phyloP scores from a whole-genome alignment of 164 flowering plant genomes.

The Chimonanthus salicifolius region DNA sequence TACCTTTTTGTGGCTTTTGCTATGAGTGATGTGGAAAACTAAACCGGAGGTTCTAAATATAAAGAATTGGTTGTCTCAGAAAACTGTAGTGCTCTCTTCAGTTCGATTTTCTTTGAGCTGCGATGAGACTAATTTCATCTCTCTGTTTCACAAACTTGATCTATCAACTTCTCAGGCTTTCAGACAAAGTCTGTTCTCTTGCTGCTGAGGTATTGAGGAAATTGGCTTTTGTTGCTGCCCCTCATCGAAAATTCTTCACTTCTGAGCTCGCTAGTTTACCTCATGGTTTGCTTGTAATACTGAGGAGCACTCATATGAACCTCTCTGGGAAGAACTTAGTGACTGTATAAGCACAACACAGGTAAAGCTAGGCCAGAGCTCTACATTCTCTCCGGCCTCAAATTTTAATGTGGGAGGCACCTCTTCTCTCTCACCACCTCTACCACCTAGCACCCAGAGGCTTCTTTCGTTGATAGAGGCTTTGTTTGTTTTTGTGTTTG shows the following conservation, averaged over 20 bases:
- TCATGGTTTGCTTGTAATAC: conserved; percentile 56
- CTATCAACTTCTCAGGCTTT: conserved; percentile 42
- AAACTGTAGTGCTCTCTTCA: too few relatives aligned
- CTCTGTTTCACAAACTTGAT: conserved; percentile 7
- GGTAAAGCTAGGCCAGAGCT: conserved; percentile 53
- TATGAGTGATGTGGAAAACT: too few relatives aligned
- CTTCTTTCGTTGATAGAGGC: conserved; percentile 84
- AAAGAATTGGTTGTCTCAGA: too few relatives aligned
- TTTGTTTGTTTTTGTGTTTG: conserved; percentile 84
- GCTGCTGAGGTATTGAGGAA: conserved; percentile 85
- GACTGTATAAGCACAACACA: conserved; percentile 68
- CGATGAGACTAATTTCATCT: too few relatives aligned
- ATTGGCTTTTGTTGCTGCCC: conserved; percentile 58
- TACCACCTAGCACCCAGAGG: conserved; percentile 86
- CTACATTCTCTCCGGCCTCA: conserved; percentile 24
- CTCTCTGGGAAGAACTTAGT: conserved; percentile 86
- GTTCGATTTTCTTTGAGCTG: too few relatives aligned
- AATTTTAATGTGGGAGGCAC: conserved; percentile 39
- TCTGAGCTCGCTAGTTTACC: conserved; percentile 68
- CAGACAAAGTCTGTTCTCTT: conserved; percentile 72
- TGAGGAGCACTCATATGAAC: conserved; percentile 69
- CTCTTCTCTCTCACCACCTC: conserved; percentile 55
- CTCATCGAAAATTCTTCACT: conserved; percentile 62
- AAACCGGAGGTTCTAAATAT: too few relatives aligned
- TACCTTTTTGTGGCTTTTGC: too few relatives aligned